Evolutionary conservation across 257 asterid species (phyloP).

Genomic region (Solanum tacnaense): DNA sequence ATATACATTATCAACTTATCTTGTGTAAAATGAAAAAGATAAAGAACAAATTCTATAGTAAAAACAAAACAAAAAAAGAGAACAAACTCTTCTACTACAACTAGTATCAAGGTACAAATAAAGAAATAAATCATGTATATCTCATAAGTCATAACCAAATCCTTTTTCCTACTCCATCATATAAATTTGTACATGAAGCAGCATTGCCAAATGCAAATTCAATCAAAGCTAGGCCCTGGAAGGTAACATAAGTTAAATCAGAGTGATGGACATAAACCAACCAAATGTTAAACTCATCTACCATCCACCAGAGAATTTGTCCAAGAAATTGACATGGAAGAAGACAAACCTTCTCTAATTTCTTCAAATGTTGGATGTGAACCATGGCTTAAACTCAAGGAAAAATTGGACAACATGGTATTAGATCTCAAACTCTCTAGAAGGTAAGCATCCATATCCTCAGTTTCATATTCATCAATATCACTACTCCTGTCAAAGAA

Average conservation of each 20-base stretch:
- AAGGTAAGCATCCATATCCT: constrained; percentile 35
- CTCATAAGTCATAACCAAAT: not conserved
- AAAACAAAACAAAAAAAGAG: no score
- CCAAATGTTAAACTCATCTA: constrained; percentile 27
- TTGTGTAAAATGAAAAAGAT: not conserved
- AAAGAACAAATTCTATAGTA: not conserved
- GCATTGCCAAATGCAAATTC: not conserved
- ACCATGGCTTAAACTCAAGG: constrained; percentile 17
- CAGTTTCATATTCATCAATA: constrained; percentile 21
- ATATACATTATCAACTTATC: not conserved
- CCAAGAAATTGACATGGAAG: constrained; percentile 48
- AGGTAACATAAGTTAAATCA: not conserved
- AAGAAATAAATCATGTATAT: not conserved
- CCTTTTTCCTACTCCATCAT: not conserved
- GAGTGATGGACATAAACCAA: not conserved
- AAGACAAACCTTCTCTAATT: constrained; percentile 28
- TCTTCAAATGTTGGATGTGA: constrained; percentile 62
- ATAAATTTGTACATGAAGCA: not conserved
- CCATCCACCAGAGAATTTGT: constrained; percentile 34
- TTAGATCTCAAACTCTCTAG: constrained; percentile 29
- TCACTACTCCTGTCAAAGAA: constrained; percentile 38
- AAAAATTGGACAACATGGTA: constrained; percentile 32
- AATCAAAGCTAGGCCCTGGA: not conserved
- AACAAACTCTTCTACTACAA: not conserved
- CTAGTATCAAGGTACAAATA: not conserved